These are phyloP conservation scores for Erigeron philadelphicus DNA, from an alignment of 140 eudicot genomes.

Conservation along the genomic window DNA sequence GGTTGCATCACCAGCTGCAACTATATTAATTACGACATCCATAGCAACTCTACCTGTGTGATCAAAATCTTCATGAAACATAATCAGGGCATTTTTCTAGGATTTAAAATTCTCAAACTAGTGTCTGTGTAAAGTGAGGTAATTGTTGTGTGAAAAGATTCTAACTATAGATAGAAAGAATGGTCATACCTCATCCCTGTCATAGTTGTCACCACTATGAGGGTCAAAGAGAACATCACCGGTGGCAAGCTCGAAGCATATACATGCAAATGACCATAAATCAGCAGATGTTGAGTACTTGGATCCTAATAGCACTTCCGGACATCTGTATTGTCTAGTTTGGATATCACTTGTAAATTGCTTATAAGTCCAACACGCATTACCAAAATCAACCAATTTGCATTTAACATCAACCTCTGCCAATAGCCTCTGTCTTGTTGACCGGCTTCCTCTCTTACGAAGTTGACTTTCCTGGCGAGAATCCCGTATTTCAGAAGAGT, in stretches of 20 bases:
- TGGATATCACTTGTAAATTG: constrained; percentile 89
- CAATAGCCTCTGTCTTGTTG: constrained; percentile 55
- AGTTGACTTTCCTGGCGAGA: constrained; percentile 31
- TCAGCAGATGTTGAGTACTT: constrained; percentile 90
- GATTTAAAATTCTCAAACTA: background rate
- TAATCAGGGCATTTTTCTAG: too few relatives aligned
- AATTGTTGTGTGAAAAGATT: background rate
- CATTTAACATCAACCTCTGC: constrained; percentile 68
- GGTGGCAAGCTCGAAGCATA: constrained; percentile 92
- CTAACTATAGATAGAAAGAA: background rate
- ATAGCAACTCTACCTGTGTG: too few relatives aligned
- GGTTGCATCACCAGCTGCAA: background rate
- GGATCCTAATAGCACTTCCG: constrained; percentile 88
- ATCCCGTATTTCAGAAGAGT: constrained; percentile 29
- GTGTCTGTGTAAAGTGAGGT: background rate
- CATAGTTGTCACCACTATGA: constrained; percentile 88
- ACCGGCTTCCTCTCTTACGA: constrained; percentile 63
- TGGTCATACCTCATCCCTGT: constrained; percentile 75
- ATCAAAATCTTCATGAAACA: too few relatives aligned
- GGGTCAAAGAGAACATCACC: constrained; percentile 98
- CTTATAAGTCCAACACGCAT: constrained; percentile 93
- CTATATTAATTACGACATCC: constrained; percentile 9
- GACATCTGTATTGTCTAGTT: constrained; percentile 93
- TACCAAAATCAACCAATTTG: constrained; percentile 95
- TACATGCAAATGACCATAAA: constrained; percentile 98